These are phyloP conservation scores for Teunomyces stri DNA, from an alignment of 805 yeast species.

Conservation along the genomic window DNA sequence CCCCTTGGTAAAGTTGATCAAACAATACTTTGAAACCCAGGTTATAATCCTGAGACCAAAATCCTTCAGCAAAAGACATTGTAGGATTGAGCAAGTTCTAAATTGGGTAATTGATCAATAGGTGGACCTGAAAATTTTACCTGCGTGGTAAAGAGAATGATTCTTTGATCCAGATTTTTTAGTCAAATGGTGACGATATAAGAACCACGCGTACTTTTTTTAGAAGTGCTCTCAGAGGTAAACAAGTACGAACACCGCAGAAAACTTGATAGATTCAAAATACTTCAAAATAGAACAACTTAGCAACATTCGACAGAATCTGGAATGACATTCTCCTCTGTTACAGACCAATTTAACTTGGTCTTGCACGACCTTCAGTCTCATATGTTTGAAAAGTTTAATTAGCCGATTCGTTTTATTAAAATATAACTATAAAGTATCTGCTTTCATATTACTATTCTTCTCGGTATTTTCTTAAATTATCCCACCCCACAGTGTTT, in stretches of 20 bases:
- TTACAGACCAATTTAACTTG: constrained; percentile 2
- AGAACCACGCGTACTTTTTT: neutral
- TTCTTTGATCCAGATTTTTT: neutral
- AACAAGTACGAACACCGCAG: neutral
- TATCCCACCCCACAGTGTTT: constrained; percentile 44
- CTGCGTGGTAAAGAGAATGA: neutral
- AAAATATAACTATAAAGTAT: neutral
- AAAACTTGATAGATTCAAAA: neutral
- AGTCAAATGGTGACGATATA: neutral
- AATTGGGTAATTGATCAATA: neutral
- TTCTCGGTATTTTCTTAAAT: constrained; percentile 31
- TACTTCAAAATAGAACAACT: neutral
- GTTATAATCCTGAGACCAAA: constrained; percentile 70
- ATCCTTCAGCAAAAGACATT: constrained; percentile 68
- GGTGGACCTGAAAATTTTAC: neutral
- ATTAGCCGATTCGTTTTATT: too few relatives aligned
- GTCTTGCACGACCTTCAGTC: constrained; percentile 1
- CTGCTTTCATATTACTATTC: neutral
- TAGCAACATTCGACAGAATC: neutral
- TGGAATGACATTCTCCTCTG: neutral
- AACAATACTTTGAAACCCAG: constrained; percentile 53
- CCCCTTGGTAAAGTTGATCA: constrained; percentile 56
- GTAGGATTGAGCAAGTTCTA: neutral
- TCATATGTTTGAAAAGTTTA: neutral
- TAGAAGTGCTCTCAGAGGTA: neutral